phyloP scores from a whole-genome alignment of 768 basidiomycete species.

The Candolleomyces eurysporus region DNA sequence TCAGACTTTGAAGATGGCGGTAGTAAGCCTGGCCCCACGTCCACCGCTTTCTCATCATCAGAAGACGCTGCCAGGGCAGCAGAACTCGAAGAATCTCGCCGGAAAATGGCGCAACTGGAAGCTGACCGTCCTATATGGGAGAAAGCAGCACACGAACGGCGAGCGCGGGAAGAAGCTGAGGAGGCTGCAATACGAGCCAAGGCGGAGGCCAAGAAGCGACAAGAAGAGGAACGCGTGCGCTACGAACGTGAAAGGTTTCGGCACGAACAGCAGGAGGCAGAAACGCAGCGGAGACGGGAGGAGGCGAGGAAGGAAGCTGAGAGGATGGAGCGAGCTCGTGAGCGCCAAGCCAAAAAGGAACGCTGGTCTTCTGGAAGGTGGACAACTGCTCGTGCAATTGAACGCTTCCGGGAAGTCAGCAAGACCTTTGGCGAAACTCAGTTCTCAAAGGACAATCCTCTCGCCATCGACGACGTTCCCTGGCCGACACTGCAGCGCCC shows the following conservation, averaged over 20 bases:
- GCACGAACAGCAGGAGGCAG: slow-evolving; percentile 18
- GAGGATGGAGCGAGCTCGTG: slow-evolving; percentile 18
- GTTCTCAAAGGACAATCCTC: slow-evolving; percentile 49
- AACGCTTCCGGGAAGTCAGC: slow-evolving; percentile 60
- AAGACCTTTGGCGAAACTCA: slow-evolving; percentile 63
- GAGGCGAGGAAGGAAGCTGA: slow-evolving; percentile 20
- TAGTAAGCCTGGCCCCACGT: slow-evolving; percentile 50
- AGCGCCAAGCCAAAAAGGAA: slow-evolving; percentile 42
- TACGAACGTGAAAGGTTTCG: slow-evolving; percentile 4
- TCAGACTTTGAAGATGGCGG: slow-evolving; percentile 13
- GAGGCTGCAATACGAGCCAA: slow-evolving; percentile 29
- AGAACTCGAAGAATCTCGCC: slow-evolving; percentile 59
- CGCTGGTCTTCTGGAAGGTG: slow-evolving; percentile 62
- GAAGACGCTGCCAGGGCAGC: slow-evolving; percentile 38
- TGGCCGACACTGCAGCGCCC: slow-evolving; percentile 73
- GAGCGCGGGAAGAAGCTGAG: slow-evolving; percentile 40
- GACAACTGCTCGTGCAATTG: slow-evolving; percentile 65
- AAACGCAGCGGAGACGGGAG: slow-evolving; percentile 14
- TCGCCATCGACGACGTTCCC: slow-evolving; percentile 64
- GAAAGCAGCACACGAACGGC: slow-evolving; percentile 45
- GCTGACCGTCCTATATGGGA: slow-evolving; percentile 63
- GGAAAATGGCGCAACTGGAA: slow-evolving; percentile 68
- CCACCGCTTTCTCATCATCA: not conserved
- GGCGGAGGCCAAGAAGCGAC: slow-evolving; percentile 23
- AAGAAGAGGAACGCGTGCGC: slow-evolving; percentile 30